Evolutionary conservation across 2,329 filamentous ascomycete species (phyloP).

Genomic region (Talaromyces sp.): DNA sequence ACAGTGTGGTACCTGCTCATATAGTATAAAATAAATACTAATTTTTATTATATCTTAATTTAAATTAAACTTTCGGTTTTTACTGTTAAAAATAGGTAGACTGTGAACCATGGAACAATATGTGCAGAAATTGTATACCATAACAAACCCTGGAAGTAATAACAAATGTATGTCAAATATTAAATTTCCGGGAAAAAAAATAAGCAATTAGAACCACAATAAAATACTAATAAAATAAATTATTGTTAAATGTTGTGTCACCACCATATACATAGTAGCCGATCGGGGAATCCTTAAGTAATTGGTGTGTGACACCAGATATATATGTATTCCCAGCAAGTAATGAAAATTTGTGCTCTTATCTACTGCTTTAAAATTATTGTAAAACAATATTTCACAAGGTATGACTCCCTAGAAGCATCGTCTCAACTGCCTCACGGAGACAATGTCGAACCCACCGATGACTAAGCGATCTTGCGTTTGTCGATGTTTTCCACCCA

Average conservation of each 20-base stretch:
- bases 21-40: no score
- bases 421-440: neutral
- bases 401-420: neutral
- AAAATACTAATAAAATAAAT: no score
- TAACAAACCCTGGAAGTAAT: no score
- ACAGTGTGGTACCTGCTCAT: no score
- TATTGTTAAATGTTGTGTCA: neutral
- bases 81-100: no score
- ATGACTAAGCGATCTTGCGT: neutral
- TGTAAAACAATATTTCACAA: neutral
- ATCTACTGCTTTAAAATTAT: neutral
- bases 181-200: no score
- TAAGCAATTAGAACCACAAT: no score
- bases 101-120: no score
- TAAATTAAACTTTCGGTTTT: no score
- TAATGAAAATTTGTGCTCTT: neutral
- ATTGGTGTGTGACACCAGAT: neutral
- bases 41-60: no score
- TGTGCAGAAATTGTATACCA: no score
- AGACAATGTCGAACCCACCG: neutral
- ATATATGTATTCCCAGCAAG: neutral
- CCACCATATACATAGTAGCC: neutral
- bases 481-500: neutral
- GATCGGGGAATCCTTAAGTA: neutral
- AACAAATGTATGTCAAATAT: no score